Evolutionary conservation across 208 protist species (phyloP).

Genomic region (Acanthamoeba quina): DNA sequence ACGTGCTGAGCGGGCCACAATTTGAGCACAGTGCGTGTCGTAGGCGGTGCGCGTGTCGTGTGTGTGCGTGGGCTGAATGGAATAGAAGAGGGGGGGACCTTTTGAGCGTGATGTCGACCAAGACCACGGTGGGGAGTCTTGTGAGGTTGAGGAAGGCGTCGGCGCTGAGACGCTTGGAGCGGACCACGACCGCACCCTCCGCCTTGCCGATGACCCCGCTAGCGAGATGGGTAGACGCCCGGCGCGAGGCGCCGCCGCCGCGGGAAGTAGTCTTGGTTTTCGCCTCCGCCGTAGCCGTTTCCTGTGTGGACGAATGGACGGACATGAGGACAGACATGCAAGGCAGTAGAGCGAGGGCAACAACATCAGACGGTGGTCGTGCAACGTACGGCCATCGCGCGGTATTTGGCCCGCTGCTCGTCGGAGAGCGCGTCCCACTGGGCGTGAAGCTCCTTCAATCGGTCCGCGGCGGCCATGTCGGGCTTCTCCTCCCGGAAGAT

Average conservation of each 20-base stretch:
- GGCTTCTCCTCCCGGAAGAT: not conserved
- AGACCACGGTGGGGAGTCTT: not conserved
- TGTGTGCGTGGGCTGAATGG: not conserved
- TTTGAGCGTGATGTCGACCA: conserved; percentile 14
- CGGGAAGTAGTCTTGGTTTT: not conserved
- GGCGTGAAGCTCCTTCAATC: not conserved
- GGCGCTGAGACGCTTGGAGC: not conserved
- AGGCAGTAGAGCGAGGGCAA: too few relatives aligned
- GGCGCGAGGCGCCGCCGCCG: not conserved
- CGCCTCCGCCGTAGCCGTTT: not conserved
- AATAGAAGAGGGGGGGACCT: not conserved
- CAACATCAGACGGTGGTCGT: not conserved
- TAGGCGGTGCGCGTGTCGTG: not conserved
- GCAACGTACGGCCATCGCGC: not conserved
- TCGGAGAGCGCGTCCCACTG: conserved; percentile 4
- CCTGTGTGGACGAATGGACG: not conserved
- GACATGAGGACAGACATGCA: not conserved
- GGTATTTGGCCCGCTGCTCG: not conserved
- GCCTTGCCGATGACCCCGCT: not conserved
- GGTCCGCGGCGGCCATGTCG: not conserved
- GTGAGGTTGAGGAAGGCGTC: conserved; percentile 10
- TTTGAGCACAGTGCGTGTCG: not conserved
- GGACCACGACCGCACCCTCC: conserved; percentile 10
- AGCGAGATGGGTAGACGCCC: not conserved
- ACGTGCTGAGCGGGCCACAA: not conserved